phyloP scores from a whole-genome alignment of 148 eudicot genomes.

The Tetragonia tetragonoides region DNA sequence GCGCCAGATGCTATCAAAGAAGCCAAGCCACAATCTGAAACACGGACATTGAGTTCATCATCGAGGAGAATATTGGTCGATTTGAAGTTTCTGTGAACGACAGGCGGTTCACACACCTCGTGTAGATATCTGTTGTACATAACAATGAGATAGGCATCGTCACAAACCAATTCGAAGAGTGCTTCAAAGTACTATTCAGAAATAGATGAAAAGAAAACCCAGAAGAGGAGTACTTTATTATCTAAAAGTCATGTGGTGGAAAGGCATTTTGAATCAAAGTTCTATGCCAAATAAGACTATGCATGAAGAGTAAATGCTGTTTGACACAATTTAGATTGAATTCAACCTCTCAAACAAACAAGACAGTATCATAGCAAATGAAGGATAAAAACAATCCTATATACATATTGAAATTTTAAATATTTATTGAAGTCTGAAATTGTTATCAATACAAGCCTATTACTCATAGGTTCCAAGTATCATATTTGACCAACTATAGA shows the following conservation, averaged over 20 bases:
- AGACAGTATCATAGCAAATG: background rate
- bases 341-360: background rate
- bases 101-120: slow-evolving; percentile 86
- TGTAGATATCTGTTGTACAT: slow-evolving; percentile 62
- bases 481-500: background rate
- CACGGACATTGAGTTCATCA: slow-evolving; percentile 75
- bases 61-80: slow-evolving; percentile 92
- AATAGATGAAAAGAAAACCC: background rate
- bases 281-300: background rate
- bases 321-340: background rate
- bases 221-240: background rate
- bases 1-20: slow-evolving; percentile 71
- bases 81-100: slow-evolving; percentile 91
- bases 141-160: slow-evolving; percentile 2
- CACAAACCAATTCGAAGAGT: slow-evolving; percentile 6
- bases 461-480: background rate
- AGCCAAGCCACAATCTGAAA: slow-evolving; percentile 95
- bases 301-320: background rate
- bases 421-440: background rate
- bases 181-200: background rate
- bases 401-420: too few species aligned
- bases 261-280: background rate
- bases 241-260: background rate
- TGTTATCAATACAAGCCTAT: background rate
- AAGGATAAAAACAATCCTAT: background rate